Percentiles rank a stretch among this genome's conserved stretches.
phyloP scores from a whole-genome alignment of 805 yeast species.

The Zygosaccharomyces gambellarensis region DNA sequence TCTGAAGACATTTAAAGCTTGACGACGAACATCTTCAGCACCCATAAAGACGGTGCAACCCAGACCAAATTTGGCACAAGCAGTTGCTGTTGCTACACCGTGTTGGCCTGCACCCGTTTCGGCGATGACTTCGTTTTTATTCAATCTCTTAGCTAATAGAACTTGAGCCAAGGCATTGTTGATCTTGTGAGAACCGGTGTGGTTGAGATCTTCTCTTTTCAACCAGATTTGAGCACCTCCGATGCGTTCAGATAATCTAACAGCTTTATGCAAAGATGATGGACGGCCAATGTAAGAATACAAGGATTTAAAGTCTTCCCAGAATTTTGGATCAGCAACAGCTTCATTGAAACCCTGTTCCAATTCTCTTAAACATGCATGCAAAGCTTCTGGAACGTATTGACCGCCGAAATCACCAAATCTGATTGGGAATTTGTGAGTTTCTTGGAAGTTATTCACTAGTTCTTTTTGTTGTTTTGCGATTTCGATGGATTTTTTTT shows the following conservation, averaged over 20 bases:
- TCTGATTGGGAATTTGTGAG: slow-evolving; percentile 64
- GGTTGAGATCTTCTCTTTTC: slow-evolving; percentile 93
- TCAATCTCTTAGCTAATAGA: slow-evolving; percentile 70
- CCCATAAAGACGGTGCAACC: slow-evolving; percentile 97
- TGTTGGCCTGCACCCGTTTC: slow-evolving; percentile 95
- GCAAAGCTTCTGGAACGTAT: slow-evolving; percentile 94
- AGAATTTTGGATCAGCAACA: slow-evolving; percentile 81
- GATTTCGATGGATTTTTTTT: slow-evolving; percentile 25
- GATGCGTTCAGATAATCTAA: slow-evolving; percentile 78
- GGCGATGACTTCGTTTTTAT: slow-evolving; percentile 72
- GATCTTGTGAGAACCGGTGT: slow-evolving; percentile 84
- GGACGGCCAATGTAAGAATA: slow-evolving; percentile 97
- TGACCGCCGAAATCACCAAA: slow-evolving; percentile 98
- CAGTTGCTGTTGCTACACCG: slow-evolving; percentile 91
- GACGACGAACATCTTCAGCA: slow-evolving; percentile 98
- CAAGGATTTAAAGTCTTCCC: slow-evolving; percentile 84
- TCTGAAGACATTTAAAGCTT: slow-evolving; percentile 95
- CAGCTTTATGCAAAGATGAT: slow-evolving; percentile 85
- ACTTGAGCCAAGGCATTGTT: slow-evolving; percentile 83
- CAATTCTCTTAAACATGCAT: slow-evolving; percentile 83
- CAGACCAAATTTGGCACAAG: slow-evolving; percentile 88
- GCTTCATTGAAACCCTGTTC: slow-evolving; percentile 86
- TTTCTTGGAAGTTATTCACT: slow-evolving; percentile 44
- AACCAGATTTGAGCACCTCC: slow-evolving; percentile 98
- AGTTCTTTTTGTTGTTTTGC: slow-evolving; percentile 21